Evolutionary conservation across 1,139 yeast species (phyloP), one percentile per base, ranked within the genome.

Genomic region (Keqinozyma sinolaborantium): DNA sequence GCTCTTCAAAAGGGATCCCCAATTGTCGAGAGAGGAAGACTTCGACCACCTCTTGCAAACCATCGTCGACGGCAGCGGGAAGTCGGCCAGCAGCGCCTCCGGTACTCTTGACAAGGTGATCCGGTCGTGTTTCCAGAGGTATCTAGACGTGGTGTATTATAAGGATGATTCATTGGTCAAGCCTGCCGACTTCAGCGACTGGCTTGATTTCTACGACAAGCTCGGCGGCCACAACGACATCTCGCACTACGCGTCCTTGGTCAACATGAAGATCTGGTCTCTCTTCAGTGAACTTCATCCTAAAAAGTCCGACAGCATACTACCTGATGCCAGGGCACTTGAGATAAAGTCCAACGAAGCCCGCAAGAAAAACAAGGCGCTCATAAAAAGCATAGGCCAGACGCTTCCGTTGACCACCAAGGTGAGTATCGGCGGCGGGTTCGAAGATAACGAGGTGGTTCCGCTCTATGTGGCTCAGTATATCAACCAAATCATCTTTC

Each of bases 141-240:
- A 81, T 50, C 53, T 69, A 37, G 75, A 69, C 44, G 55, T 51
- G 6, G 73, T 64, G 0, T 56, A 77, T 36, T 75, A 72, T 42
- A 79, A 82, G 30, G 95, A 86, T 48, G 81, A 76, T 40, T 66
- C 79, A 26, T 58, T 87, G 23, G 44, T 48, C 2, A 83, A 82
- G 41, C 87, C 95, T 0, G 58, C 76, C 10, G 63, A 58, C 26
- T 58, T 87, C 10, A 76, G 86, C 28, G 95, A 87, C 40, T 90
- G 96, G 96, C 52, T 85, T 18, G 71, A 61, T 41, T 83, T 82
- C 50, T 74, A 78, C 42, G 97, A 88, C 48, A 38, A 56, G 16
- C 56, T 72, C 34, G 66, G 62, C 32, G 66, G 60, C 39, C 33
- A 40, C 25, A 41, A 41, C 14, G 84, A 79, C 30, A 47, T 80